phyloP scores from a whole-genome alignment of 495 filamentous ascomycete genomes.

The Aspergillus haitiensis region DNA sequence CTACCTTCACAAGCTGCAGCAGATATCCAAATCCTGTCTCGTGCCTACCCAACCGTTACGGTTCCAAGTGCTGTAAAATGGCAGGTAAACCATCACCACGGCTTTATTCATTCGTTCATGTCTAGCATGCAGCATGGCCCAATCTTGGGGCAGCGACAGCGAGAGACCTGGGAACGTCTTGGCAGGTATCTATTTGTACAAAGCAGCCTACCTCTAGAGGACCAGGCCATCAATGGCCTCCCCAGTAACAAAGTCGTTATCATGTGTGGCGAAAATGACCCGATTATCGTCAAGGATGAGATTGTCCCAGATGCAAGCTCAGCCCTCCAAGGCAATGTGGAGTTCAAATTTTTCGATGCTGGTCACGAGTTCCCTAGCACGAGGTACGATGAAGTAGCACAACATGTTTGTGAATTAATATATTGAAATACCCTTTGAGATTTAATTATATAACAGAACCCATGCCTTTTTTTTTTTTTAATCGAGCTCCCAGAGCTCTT shows the following conservation, averaged over 20 bases:
- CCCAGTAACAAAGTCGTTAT: slow-evolving; percentile 53
- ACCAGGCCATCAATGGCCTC: slow-evolving; percentile 33
- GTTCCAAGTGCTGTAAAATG: slow-evolving; percentile 50
- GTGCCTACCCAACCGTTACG: slow-evolving; percentile 45
- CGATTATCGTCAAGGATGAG: slow-evolving; percentile 57
- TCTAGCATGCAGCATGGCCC: slow-evolving; percentile 59
- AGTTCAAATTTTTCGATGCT: slow-evolving; percentile 50
- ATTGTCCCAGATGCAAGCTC: slow-evolving; percentile 53
- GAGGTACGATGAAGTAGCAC: slow-evolving; percentile 51
- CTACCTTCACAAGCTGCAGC: slow-evolving; percentile 35
- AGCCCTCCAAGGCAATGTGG: slow-evolving; percentile 50
- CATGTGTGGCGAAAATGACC: slow-evolving; percentile 54
- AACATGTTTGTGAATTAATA: slow-evolving; percentile 43
- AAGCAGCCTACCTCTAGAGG: slow-evolving; percentile 27
- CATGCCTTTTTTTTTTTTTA: slow-evolving; percentile 1
- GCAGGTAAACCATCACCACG: slow-evolving; percentile 56
- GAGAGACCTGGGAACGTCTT: slow-evolving; percentile 57
- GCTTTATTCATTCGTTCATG: slow-evolving; percentile 59
- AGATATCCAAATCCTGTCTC: slow-evolving; percentile 45
- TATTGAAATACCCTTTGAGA: slow-evolving; percentile 24
- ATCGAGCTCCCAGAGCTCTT: slow-evolving; percentile 8
- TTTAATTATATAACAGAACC: slow-evolving; percentile 9
- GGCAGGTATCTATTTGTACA: slow-evolving; percentile 49
- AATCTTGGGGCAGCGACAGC: slow-evolving; percentile 47
- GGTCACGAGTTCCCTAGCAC: slow-evolving; percentile 61